Evolutionary conservation across 148 eudicot genomes (phyloP), one percentile per base, ranked within the genome.

Genomic region (Silene conica): DNA sequence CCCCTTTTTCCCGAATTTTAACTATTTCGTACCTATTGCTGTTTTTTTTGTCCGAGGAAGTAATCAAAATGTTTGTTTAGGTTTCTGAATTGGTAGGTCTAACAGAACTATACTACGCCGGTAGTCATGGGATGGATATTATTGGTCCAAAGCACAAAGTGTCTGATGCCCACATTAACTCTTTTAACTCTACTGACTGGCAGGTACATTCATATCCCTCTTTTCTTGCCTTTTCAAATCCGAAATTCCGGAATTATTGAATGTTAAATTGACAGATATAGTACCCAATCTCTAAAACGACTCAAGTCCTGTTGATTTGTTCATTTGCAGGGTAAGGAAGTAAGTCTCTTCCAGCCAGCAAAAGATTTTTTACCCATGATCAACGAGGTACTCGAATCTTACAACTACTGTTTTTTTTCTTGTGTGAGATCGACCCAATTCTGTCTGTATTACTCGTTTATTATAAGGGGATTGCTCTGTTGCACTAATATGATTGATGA

Each of bases 81-180:
- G 94, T 90, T 46, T 84, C 60, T 74, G 87, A 87, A 48, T 83
- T 93, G 80, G 98, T 90, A 74, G 90, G 89, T 67, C 81, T 93
- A 79, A 71, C 77, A 20, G 92, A 93, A 72, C 84, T 93, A 45
- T 83, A 90, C 77, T 93, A 93, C 83, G 98, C 98, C 0, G 98
- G 98, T 77, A 90, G 98, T 82, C 98, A 93, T 85, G 98, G 98
- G 62, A 86, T 93, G 92, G 98, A 93, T 82, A 93, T 93, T 22
- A 84, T 88, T 84, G 83, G 81, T 67, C 93, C 98, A 0, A 80
- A 79, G 73, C 85, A 78, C 72, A 59, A 73, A 41, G 63, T 69
- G 45, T 63, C 80, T 34, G 58, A 57, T 78, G 78, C 48, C 78
- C 74, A 69, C 67, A 72, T 72, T 69, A 80, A 77, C 73, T 76